phyloP scores from a whole-genome alignment of 306 rosid genomes.

The Corylus heterophylla region DNA sequence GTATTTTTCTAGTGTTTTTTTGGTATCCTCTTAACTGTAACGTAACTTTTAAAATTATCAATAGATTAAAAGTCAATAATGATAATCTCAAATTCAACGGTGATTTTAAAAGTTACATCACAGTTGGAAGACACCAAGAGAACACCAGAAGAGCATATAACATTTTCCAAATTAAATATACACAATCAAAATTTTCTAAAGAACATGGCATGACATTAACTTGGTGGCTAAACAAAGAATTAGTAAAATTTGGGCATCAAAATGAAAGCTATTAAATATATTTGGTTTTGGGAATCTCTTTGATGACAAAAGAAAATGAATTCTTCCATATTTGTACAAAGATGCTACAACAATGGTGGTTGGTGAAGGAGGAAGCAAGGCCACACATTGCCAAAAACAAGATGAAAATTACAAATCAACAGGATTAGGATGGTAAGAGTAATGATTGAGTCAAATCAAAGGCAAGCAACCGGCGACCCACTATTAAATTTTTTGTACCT shows the following conservation, averaged over 20 bases:
- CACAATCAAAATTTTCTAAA: not conserved
- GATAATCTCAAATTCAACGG: too few relatives aligned
- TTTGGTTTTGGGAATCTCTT: not conserved
- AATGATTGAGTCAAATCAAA: slow-evolving; percentile 70
- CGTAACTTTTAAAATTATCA: too few relatives aligned
- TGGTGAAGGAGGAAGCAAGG: not conserved
- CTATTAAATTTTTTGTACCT: slow-evolving; percentile 35
- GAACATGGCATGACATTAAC: not conserved
- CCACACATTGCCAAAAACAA: not conserved
- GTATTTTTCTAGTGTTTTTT: too few relatives aligned
- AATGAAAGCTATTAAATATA: not conserved
- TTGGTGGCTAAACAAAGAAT: not conserved
- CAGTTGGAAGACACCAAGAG: too few relatives aligned
- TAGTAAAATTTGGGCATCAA: not conserved
- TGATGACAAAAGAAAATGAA: not conserved
- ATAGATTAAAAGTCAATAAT: too few relatives aligned
- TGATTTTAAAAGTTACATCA: too few relatives aligned
- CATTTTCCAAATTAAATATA: too few relatives aligned
- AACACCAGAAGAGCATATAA: too few relatives aligned
- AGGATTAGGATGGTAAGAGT: slow-evolving; percentile 45
- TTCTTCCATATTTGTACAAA: not conserved
- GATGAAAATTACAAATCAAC: not conserved
- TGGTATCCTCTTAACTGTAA: too few relatives aligned
- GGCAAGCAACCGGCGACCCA: slow-evolving; percentile 55
- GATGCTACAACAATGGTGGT: not conserved